Conservation (phyloP, 208 protist genomes). For the Crithidia fasciculata region DNA sequence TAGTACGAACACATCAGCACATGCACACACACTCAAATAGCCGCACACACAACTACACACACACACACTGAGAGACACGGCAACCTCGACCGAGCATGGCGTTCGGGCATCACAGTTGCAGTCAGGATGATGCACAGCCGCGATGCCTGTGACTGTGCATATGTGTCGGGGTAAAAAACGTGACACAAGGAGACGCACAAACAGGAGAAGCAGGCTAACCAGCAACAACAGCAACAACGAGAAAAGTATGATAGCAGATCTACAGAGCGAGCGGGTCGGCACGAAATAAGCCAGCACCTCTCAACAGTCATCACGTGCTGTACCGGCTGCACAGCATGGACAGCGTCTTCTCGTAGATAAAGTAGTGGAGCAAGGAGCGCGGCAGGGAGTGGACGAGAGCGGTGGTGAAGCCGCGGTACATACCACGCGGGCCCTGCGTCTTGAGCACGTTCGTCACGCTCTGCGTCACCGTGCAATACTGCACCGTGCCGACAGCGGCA, state of each 20-base stretch:
- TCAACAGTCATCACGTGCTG: not conserved
- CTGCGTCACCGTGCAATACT: constrained; percentile 65
- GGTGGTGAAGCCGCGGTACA: constrained; percentile 77
- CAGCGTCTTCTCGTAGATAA: constrained; percentile 81
- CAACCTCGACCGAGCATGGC: too few relatives aligned
- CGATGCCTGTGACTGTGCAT: too few relatives aligned
- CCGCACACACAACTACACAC: not conserved
- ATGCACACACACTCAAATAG: not conserved
- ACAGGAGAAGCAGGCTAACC: too few relatives aligned
- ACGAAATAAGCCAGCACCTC: too few relatives aligned
- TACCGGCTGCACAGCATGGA: constrained; percentile 34
- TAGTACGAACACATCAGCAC: not conserved
- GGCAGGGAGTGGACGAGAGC: constrained; percentile 80
- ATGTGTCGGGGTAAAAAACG: too few relatives aligned
- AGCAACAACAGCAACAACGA: not conserved
- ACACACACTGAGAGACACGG: too few relatives aligned
- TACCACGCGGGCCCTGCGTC: constrained; percentile 61
- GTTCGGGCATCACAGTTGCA: too few relatives aligned
- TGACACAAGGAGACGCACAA: too few relatives aligned
- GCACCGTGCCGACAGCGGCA: constrained; percentile 42
- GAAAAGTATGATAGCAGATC: not conserved
- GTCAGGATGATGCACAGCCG: too few relatives aligned
- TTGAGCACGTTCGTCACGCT: constrained; percentile 58
- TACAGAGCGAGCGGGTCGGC: not conserved
- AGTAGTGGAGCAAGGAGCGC: constrained; percentile 73